Percentiles rank a stretch among this genome's conserved stretches.
Evolutionary conservation across 2,329 filamentous ascomycete species (phyloP).

Genomic region (Neofusicoccum ribis): DNA sequence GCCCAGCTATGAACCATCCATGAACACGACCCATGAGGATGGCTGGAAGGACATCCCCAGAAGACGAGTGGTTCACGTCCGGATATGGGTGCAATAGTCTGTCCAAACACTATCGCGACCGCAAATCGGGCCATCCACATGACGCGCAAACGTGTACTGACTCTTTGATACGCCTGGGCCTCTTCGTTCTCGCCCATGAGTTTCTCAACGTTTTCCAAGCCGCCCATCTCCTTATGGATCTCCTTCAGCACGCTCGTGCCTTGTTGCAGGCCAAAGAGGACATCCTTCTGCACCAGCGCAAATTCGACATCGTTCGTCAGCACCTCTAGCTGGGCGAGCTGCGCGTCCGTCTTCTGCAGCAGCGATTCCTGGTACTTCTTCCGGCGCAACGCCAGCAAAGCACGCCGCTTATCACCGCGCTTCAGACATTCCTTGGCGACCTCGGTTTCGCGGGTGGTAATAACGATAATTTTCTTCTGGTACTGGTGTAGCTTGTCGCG

Average conservation of each 20-base stretch:
- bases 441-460: conserved; percentile 84
- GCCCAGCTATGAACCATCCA: neutral
- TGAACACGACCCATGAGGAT: neutral
- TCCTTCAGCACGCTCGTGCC: conserved; percentile 85
- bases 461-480: conserved; percentile 81
- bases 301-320: conserved; percentile 91
- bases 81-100: neutral
- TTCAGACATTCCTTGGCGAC: conserved; percentile 82
- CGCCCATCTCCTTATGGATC: conserved; percentile 95
- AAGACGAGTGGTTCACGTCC: neutral
- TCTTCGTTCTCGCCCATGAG: conserved; percentile 91
- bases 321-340: conserved; percentile 91
- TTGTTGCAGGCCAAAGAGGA: conserved; percentile 88
- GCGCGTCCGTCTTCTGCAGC: conserved; percentile 83
- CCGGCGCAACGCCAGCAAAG: conserved; percentile 82
- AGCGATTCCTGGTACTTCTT: conserved; percentile 97
- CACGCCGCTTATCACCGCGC: conserved; percentile 75
- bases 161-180: conserved; percentile 86
- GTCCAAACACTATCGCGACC: neutral
- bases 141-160: conserved; percentile 41
- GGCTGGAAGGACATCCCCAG: neutral
- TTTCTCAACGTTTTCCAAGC: conserved; percentile 90
- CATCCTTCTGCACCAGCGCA: conserved; percentile 93
- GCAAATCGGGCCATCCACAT: neutral
- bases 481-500: conserved; percentile 97